Evolutionary conservation across 83 land plant genomes (phyloP).

Genomic region (Diphasiastrum complanatum): DNA sequence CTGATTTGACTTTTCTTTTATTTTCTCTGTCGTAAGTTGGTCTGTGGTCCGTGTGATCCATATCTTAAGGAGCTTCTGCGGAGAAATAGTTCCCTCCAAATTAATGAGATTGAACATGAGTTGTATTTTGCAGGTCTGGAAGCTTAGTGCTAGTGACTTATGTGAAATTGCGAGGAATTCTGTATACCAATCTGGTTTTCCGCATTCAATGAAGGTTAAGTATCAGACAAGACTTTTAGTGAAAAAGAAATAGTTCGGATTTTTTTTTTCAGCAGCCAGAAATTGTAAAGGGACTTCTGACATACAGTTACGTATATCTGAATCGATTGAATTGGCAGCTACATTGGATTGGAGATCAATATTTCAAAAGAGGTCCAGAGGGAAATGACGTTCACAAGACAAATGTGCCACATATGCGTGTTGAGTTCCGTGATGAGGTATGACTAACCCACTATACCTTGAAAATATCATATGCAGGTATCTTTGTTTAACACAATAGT

Average conservation of each 20-base stretch:
- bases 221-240: neutral
- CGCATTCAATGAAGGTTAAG: slow-evolving; percentile 77
- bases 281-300: no score
- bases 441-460: neutral
- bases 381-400: slow-evolving; percentile 89
- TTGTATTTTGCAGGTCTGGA: slow-evolving; percentile 62
- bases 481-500: neutral
- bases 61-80: neutral
- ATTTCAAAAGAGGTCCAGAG: slow-evolving; percentile 66
- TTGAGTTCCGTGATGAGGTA: slow-evolving; percentile 77
- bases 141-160: slow-evolving; percentile 77
- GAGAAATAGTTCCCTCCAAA: neutral
- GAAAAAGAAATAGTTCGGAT: neutral
- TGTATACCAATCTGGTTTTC: slow-evolving; percentile 83
- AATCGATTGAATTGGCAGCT: slow-evolving; percentile 28
- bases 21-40: no score
- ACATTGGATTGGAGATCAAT: slow-evolving; percentile 79
- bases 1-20: no score
- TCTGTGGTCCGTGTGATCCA: neutral
- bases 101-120: neutral
- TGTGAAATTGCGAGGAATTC: slow-evolving; percentile 97
- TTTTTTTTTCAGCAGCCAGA: neutral
- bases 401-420: slow-evolving; percentile 86
- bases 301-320: neutral
- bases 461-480: neutral